Evolutionary conservation across 108 stramenopile genomes (phyloP).

Genomic region (Stephanodiscus triporus): DNA sequence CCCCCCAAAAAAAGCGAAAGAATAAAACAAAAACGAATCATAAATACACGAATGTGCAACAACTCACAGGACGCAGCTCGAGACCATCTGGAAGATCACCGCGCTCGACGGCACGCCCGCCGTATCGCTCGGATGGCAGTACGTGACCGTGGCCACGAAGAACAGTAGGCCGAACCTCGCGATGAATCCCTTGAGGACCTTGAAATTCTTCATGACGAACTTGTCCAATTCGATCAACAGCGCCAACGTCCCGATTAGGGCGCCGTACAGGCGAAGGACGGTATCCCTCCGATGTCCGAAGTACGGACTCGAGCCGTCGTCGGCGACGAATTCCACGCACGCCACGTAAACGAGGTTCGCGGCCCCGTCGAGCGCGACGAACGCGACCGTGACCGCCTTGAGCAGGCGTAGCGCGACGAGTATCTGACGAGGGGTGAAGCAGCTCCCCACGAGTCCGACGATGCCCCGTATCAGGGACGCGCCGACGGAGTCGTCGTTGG

Average conservation of each 20-base stretch:
- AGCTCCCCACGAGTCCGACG: slow-evolving; percentile 40
- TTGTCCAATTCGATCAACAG: slow-evolving; percentile 73
- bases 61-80: slow-evolving; percentile 80
- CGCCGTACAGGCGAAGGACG: slow-evolving; percentile 70
- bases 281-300: slow-evolving; percentile 68
- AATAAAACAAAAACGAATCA: too few relatives aligned
- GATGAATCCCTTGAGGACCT: slow-evolving; percentile 76
- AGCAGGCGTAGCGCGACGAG: slow-evolving; percentile 68
- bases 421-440: slow-evolving; percentile 68
- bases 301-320: slow-evolving; percentile 37
- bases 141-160: slow-evolving; percentile 68
- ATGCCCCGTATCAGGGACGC: slow-evolving; percentile 38
- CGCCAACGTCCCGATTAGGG: slow-evolving; percentile 53
- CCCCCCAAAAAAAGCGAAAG: too few relatives aligned
- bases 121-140: slow-evolving; percentile 51
- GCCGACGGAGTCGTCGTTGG: slow-evolving; percentile 26
- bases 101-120: slow-evolving; percentile 64
- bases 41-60: too few relatives aligned
- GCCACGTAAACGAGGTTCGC: slow-evolving; percentile 74
- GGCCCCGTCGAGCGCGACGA: slow-evolving; percentile 60
- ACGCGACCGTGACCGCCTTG: slow-evolving; percentile 69
- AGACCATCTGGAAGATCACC: slow-evolving; percentile 75
- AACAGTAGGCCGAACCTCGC: slow-evolving; percentile 62
- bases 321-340: slow-evolving; percentile 61
- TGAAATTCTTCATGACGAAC: slow-evolving; percentile 51